Base-by-base conservation (phyloP, 805 yeast genomes). In the Kodamaea lidongshanica region DNA sequence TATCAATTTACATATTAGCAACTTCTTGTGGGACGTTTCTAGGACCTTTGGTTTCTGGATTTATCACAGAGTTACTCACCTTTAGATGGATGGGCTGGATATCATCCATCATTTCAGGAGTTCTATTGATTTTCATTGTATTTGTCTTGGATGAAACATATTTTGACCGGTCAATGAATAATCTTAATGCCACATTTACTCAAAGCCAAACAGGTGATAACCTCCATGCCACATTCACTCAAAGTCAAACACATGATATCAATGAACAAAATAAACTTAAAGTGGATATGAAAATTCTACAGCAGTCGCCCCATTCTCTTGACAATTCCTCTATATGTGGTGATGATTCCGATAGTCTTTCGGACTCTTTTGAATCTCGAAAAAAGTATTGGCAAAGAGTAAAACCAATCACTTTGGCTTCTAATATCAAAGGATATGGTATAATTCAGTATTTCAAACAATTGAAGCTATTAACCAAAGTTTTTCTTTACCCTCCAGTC, bases 1-100 rank as follows among this genome's bases (percentile, higher is more conserved):
- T 85, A 52, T 83, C 92, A 0, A 62, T 77, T 10, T 85, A 83
- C 55, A 82, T 81, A 39, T 47, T 82, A 56, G 77, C 84, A 15
- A 77, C 86, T 4, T 76, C 87, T 19, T 70, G 77, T 9, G 89
- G 92, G 32, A 79, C 88, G 2, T 83, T 77, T 48, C 56, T 83
- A 37, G 89, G 92, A 2, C 94, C 94, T 2, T 56, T 84, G 31
- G 67, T 81, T 40, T 88, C 86, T 12, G 87, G 86, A n/a, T 74
- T 77, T 43, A 73, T 81, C 40, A 70, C 77, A 6, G 67, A 72
- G 25, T 56, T 68, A 25, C 62, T 70, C 16, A 67, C 74, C n/a
- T 84, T 82, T 59, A 64, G 81, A 45, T 84, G 94, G 94, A 84
- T 81, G 5, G 86, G 87, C 19, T 80, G 83, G 48, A 67, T 77